Percentiles rank a stretch among this genome's conserved stretches.
Conservation (phyloP, 306 rosid genomes). For the Sechiopsis laciniata region DNA sequence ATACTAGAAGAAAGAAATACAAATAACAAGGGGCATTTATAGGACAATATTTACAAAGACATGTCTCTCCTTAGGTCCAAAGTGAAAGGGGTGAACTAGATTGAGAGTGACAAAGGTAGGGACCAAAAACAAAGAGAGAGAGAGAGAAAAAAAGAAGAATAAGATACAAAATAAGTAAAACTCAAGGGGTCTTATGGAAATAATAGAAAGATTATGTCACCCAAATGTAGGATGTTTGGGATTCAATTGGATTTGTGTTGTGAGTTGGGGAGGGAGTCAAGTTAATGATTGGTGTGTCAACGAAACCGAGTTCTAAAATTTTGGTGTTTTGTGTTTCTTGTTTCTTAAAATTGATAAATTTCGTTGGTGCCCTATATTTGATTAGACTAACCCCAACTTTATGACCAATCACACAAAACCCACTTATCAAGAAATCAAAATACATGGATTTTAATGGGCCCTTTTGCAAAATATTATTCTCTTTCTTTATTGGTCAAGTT, state of each 20-base stretch:
- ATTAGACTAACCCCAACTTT: constrained; percentile 8
- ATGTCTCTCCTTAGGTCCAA: not conserved
- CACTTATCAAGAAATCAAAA: not conserved
- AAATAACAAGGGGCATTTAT: no score
- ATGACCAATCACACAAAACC: not conserved
- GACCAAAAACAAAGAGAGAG: not conserved
- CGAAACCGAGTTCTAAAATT: not conserved
- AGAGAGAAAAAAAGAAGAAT: not conserved
- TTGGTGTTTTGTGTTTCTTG: not conserved
- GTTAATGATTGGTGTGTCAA: constrained; percentile 9
- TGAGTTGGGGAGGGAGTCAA: constrained; percentile 13
- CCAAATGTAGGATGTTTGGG: constrained; percentile 16
- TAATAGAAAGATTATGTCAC: not conserved
- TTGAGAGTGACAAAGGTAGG: constrained; percentile 8
- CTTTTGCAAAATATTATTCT: not conserved
- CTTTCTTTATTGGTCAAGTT: not conserved
- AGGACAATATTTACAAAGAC: not conserved
- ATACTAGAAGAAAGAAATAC: no score
- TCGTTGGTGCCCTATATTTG: not conserved
- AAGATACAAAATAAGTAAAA: not conserved
- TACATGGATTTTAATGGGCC: not conserved
- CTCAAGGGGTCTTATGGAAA: not conserved
- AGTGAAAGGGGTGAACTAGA: constrained; percentile 1
- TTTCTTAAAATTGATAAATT: not conserved
- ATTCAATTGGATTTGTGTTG: not conserved